Conservation (phyloP, 2,329 filamentous ascomycete genomes). For the Emergomyces africanus region DNA sequence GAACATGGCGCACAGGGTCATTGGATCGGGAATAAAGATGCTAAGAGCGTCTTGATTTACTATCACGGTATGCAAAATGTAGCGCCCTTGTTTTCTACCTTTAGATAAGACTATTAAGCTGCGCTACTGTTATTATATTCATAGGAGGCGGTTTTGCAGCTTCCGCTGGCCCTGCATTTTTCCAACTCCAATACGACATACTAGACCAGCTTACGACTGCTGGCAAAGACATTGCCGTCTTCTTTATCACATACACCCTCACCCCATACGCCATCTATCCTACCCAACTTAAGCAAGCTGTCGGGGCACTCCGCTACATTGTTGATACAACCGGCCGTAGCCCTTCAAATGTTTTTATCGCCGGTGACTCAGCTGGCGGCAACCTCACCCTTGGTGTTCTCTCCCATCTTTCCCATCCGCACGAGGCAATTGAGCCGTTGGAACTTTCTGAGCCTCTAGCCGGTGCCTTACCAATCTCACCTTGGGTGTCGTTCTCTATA, state of each 20-base stretch:
- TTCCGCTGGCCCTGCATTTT: constrained; percentile 34
- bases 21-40: constrained; percentile 28
- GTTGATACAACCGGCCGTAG: constrained; percentile 21
- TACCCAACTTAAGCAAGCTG: constrained; percentile 30
- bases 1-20: constrained; percentile 21
- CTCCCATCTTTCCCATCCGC: constrained; percentile 39
- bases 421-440: constrained; percentile 37
- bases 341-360: constrained; percentile 26
- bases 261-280: constrained; percentile 34
- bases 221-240: constrained; percentile 36
- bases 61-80: constrained; percentile 21
- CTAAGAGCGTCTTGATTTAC: constrained; percentile 27
- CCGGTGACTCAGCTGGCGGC: constrained; percentile 34
- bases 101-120: neutral
- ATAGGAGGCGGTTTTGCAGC: constrained; percentile 45
- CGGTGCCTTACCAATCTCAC: constrained; percentile 42
- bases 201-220: constrained; percentile 28
- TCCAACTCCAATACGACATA: constrained; percentile 37
- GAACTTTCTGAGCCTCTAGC: constrained; percentile 32
- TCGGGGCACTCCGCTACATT: constrained; percentile 29
- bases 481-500: constrained; percentile 44
- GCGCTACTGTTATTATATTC: neutral
- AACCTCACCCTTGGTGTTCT: constrained; percentile 29
- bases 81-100: neutral
- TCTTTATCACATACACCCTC: constrained; percentile 48